Evolutionary conservation across 441 rosid genomes (phyloP), one percentile per base, ranked within the genome.

Genomic region (Melastoma candidum): DNA sequence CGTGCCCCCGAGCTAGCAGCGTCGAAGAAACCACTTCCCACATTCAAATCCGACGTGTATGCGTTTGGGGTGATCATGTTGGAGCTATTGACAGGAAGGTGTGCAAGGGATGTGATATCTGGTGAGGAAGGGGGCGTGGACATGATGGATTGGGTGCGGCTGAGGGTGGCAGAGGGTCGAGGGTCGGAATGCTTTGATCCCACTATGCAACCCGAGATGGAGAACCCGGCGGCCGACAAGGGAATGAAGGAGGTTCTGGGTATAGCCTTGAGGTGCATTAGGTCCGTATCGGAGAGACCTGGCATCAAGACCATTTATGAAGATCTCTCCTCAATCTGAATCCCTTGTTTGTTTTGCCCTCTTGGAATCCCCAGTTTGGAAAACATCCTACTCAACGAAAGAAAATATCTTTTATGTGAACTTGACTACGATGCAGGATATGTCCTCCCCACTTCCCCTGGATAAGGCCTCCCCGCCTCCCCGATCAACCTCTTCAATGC

Each of bases 231-330:
- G 9, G 75, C 75, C 11, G 95, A 86, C 52, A 88, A 83, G 78
- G 97, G 97, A 66, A 81, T 73, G 76, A 89, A 83, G 79, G 99
- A 89, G 74, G 96, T 86, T 55, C 95, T 83, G 36, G 97, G 82
- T 62, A 76, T 93, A 44, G 95, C 95, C 17, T 63, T 83, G 54
- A 63, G 90, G 62, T 86, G 97, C 60, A 73, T 86, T 68, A 71
- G 95, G 59, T 78, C 90, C 0, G 81, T 89, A 13, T 86, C 95
- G 4, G 97, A 89, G 75, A 85, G 99, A 64, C 90, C 96, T 22
- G 99, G 97, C 54, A 93, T 89, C 73, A 93, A 93, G 80, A 76
- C 90, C 54, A 80, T 89, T 61, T 93, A 93, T 53, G 99, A 93
- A 77, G 99, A 93, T 75, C 93, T 93, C 32, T 93, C 97, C 22